phyloP scores from a whole-genome alignment of 306 rosid species.

The Elaeagnus macrophylla region DNA sequence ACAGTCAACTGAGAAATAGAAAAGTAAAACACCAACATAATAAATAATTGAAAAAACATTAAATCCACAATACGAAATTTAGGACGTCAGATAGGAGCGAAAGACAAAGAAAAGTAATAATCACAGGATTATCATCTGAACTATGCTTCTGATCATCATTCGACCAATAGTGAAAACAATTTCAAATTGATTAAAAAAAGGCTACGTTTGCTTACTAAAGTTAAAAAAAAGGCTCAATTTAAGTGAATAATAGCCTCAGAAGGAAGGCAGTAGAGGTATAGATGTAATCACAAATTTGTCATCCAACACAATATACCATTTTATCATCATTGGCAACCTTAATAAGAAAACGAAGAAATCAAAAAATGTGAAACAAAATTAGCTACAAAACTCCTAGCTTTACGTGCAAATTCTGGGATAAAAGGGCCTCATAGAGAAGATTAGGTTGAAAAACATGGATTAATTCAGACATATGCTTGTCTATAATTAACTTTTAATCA shows the following conservation, averaged over 20 bases:
- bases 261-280: conserved; percentile 43
- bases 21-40: conserved; percentile 7
- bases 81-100: conserved; percentile 96
- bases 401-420: not conserved
- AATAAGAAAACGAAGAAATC: not conserved
- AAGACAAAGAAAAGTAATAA: conserved; percentile 49
- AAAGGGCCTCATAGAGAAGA: conserved; percentile 73
- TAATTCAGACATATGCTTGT: conserved; percentile 88
- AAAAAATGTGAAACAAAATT: not conserved
- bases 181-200: too few relatives aligned
- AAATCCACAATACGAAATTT: not conserved
- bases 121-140: conserved; percentile 75
- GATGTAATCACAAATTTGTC: conserved; percentile 28
- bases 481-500: conserved; percentile 38
- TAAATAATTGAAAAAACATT: not conserved
- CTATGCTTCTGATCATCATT: conserved; percentile 70
- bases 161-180: too few relatives aligned
- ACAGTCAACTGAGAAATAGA: conserved; percentile 96
- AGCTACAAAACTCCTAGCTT: not conserved
- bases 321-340: conserved; percentile 22
- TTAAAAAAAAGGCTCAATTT: too few relatives aligned
- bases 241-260: conserved; percentile 23
- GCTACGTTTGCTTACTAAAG: too few relatives aligned
- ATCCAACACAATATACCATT: conserved; percentile 22
- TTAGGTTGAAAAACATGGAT: conserved; percentile 49